Evolutionary conservation across 371 early-diverging fungal species (phyloP).

Genomic region (Mucor sp.): DNA sequence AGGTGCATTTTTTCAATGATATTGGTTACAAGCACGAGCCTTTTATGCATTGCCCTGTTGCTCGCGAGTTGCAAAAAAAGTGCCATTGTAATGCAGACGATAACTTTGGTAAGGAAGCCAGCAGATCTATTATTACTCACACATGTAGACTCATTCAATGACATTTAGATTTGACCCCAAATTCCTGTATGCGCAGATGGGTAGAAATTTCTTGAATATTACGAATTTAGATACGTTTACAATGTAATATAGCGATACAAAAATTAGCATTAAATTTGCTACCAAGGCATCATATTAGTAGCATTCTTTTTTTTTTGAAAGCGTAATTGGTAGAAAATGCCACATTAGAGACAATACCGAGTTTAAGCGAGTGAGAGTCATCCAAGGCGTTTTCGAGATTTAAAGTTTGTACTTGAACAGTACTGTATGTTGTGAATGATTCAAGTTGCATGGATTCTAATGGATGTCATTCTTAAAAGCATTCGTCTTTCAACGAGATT

Average conservation of each 20-base stretch:
- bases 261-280: too few species aligned
- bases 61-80: conserved; percentile 51
- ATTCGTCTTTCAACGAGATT: too few species aligned
- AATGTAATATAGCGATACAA: not conserved
- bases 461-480: too few species aligned
- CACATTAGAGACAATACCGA: too few species aligned
- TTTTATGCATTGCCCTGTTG: conserved; percentile 67
- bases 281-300: too few species aligned
- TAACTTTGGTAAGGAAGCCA: conserved; percentile 46
- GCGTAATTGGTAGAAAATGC: too few species aligned
- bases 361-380: too few species aligned
- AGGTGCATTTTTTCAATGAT: conserved; percentile 90
- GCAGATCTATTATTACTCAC: not conserved
- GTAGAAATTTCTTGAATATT: conserved; percentile 5
- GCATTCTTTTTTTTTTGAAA: too few species aligned
- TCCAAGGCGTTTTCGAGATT: too few species aligned
- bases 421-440: too few species aligned
- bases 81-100: conserved; percentile 67
- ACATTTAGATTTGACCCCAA: conserved; percentile 28
- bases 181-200: conserved; percentile 41
- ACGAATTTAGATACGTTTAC: not conserved
- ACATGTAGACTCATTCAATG: not conserved
- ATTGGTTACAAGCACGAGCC: conserved; percentile 78
- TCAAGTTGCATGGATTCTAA: too few species aligned
- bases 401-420: too few species aligned